Percentiles rank a stretch among this genome's conserved stretches.
phyloP scores from a whole-genome alignment of 768 basidiomycete genomes.

The Infundibulicybe gibba region DNA sequence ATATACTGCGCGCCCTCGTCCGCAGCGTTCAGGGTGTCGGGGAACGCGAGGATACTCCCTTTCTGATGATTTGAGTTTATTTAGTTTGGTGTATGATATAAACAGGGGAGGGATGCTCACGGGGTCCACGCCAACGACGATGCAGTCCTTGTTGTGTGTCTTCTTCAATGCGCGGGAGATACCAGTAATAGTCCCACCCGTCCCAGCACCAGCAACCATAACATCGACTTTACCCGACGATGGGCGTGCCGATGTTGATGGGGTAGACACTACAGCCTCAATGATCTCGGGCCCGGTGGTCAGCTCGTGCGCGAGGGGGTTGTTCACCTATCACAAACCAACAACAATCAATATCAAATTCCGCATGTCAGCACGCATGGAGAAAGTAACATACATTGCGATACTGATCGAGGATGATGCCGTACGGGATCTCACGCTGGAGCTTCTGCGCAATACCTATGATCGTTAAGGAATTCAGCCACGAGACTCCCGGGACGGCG shows the following conservation, averaged over 20 bases:
- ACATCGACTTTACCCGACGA: constrained; percentile 79
- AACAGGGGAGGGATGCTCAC: constrained; percentile 36
- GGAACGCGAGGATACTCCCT: constrained; percentile 84
- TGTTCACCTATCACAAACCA: constrained; percentile 51
- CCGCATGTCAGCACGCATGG: constrained; percentile 4
- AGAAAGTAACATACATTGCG: constrained; percentile 49
- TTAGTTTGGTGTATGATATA: background rate
- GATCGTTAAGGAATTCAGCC: constrained; percentile 86
- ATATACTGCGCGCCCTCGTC: constrained; percentile 56
- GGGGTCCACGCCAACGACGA: constrained; percentile 89
- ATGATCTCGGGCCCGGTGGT: constrained; percentile 93
- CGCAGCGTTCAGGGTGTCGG: constrained; percentile 56
- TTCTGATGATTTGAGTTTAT: constrained; percentile 48
- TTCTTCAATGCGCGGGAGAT: constrained; percentile 77
- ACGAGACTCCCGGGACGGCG: constrained; percentile 43
- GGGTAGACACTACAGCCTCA: constrained; percentile 65
- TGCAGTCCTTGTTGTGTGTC: constrained; percentile 65
- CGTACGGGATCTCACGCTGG: constrained; percentile 74
- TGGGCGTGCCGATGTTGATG: constrained; percentile 49
- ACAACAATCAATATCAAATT: constrained; percentile 1
- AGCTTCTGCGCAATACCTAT: constrained; percentile 82
- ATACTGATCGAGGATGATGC: constrained; percentile 93
- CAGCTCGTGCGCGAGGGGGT: constrained; percentile 87
- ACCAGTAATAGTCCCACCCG: constrained; percentile 94
- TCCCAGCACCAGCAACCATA: constrained; percentile 85